Evolutionary conservation across 257 asterid species (phyloP), one percentile per base, ranked within the genome.

Genomic region (Petrea volubilis): DNA sequence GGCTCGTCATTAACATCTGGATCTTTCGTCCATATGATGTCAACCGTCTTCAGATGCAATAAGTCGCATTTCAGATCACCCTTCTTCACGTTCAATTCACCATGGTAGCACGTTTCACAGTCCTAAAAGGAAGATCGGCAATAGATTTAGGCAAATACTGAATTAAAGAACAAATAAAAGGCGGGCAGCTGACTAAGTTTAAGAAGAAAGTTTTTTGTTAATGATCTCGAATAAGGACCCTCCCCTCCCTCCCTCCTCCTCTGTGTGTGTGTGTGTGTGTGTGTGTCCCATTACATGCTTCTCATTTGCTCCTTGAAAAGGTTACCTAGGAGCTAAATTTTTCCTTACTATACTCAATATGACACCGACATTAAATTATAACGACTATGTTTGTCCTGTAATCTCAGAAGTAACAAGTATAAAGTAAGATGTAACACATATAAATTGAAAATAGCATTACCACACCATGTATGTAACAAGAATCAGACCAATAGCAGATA

Each of bases 1-100:
- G 38, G 29, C 17, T 70, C 72, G 33, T 51, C 44, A 28, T 21
- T 21, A 57, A 27, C 20, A 38, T 18, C 17, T 5, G 55, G 9
- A 1, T 40, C 46, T 1, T 3, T 21, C 6, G 5, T 63, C 36
- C 27, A 18, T 11, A 1, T 34, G 20, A 77, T 56, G 7, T 47
- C 8, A 5, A 57, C 36, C 1, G 52, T 77, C 74, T 77, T 71
- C 21, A 64, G 60, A 58, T 70, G 77, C 57, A 27, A 15, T 27
- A 64, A 64, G 34, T 15, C 13, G 2, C 27, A 23, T 15, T 51
- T 29, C 67, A 47, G 15, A 62, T 60, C 61, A 38, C 12, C 43
- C 38, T 31, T 31, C 67, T 53, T 23, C 7, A 8, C 9, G 46
- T 59, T 10, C 15, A 49, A 33, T 12, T 31, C 14, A 18, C 7